These are phyloP conservation scores for Teunomyces pallodes DNA, from an alignment of 805 yeast species.

Conservation along the genomic window DNA sequence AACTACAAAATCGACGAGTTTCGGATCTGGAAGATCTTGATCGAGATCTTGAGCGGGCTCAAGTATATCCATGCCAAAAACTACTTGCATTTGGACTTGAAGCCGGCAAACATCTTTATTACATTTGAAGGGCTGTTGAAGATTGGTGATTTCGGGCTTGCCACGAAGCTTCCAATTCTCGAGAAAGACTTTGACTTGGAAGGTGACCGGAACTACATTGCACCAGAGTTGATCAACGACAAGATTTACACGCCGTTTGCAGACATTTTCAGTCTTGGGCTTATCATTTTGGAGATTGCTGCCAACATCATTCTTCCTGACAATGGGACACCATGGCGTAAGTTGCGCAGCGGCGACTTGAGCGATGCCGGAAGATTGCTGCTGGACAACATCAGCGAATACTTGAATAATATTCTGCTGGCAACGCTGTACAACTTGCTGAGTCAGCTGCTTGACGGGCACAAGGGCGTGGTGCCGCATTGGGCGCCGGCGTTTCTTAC, in stretches of 20 bases:
- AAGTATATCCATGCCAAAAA: conserved; percentile 71
- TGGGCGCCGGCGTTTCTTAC: conserved; percentile 88
- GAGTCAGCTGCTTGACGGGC: conserved; percentile 8
- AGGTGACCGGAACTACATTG: conserved; percentile 96
- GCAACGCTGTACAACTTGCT: conserved; percentile 21
- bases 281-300: conserved; percentile 91
- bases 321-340: conserved; percentile 96
- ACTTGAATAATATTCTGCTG: conserved; percentile 34
- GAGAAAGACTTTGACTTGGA: conserved; percentile 79
- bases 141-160: conserved; percentile 96
- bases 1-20: conserved; percentile 86
- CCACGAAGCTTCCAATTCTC: conserved; percentile 71
- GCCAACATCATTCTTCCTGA: conserved; percentile 94
- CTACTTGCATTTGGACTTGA: conserved; percentile 83
- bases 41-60: conserved; percentile 78
- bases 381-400: conserved; percentile 44
- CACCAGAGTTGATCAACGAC: conserved; percentile 87
- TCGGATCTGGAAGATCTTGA: conserved; percentile 94
- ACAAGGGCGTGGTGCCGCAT: conserved; percentile 50
- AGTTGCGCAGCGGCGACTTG: conserved; percentile 88
- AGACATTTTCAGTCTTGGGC: conserved; percentile 90
- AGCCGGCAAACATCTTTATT: conserved; percentile 92
- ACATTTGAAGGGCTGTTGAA: conserved; percentile 93
- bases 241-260: conserved; percentile 88
- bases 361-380: conserved; percentile 90